These are phyloP conservation scores for Telfairia occidentalis DNA, from an alignment of 331 rosid genomes.

Conservation along the genomic window DNA sequence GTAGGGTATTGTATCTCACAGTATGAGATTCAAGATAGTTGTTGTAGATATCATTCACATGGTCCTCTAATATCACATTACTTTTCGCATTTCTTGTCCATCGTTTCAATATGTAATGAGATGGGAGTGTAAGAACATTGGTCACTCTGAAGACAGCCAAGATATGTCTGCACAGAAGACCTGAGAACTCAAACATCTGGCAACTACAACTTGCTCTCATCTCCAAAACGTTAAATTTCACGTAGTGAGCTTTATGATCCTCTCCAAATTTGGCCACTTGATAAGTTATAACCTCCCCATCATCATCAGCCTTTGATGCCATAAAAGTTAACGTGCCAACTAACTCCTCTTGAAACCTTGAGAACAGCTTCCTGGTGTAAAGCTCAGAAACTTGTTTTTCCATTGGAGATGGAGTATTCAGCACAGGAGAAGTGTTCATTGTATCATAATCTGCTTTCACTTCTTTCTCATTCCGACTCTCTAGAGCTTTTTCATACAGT, in stretches of 20 bases:
- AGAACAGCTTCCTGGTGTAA: conserved; percentile 75
- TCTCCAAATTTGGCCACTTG: conserved; percentile 90
- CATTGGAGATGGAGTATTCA: conserved; percentile 98
- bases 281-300: conserved; percentile 73
- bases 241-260: conserved; percentile 70
- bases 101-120: conserved; percentile 85
- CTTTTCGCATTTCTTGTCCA: conserved; percentile 99
- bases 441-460: conserved; percentile 97
- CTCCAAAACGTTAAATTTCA: conserved; percentile 81
- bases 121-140: conserved; percentile 91
- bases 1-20: conserved; percentile 80
- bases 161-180: conserved; percentile 94
- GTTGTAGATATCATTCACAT: conserved; percentile 50
- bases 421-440: conserved; percentile 58
- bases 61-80: conserved; percentile 76
- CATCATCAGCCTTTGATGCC: conserved; percentile 85
- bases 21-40: conserved; percentile 95
- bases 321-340: conserved; percentile 88
- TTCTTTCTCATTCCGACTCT: conserved; percentile 97
- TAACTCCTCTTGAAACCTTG: conserved; percentile 92
- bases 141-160: conserved; percentile 97
- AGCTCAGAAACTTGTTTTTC: conserved; percentile 93
- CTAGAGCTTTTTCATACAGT: conserved; percentile 93
- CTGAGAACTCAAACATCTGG: conserved; percentile 98
- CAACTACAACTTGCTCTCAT: conserved; percentile 95